A percentile compares a stretch with the other conserved stretches of the same genome.
Evolutionary conservation across 2,329 filamentous ascomycete species (phyloP).

Genomic region (Cladosporium sp.): DNA sequence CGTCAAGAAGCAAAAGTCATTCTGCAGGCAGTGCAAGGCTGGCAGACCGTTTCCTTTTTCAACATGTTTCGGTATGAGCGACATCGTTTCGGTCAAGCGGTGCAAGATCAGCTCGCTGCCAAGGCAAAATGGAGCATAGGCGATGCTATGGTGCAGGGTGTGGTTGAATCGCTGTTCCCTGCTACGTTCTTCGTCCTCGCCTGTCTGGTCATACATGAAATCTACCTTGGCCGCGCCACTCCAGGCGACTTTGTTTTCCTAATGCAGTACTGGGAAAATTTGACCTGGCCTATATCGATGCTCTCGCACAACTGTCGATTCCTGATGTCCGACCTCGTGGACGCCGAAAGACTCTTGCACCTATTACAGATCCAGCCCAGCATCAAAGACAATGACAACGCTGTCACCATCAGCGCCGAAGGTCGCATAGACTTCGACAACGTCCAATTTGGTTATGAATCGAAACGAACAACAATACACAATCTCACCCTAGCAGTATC

Average conservation of each 20-base stretch:
- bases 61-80: constrained; percentile 5
- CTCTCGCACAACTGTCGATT: constrained; percentile 37
- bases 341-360: constrained; percentile 59
- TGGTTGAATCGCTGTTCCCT: neutral
- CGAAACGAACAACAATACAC: constrained; percentile 48
- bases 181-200: constrained; percentile 9
- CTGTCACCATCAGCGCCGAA: constrained; percentile 42
- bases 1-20: constrained; percentile 47
- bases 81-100: constrained; percentile 4
- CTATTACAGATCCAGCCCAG: constrained; percentile 57
- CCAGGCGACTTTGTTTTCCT: constrained; percentile 60
- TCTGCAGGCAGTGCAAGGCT: constrained; percentile 27
- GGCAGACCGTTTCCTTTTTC: constrained; percentile 58
- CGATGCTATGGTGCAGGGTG: neutral
- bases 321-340: constrained; percentile 47
- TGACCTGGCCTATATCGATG: constrained; percentile 47
- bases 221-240: neutral
- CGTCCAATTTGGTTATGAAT: constrained; percentile 55
- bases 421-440: constrained; percentile 53
- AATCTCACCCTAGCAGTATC: constrained; percentile 47
- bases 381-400: constrained; percentile 47
- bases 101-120: neutral
- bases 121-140: neutral
- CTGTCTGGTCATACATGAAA: constrained; percentile 8
- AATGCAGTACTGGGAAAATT: constrained; percentile 60